Evolutionary conservation across 768 basidiomycete species (phyloP), one percentile per base, ranked within the genome.

Genomic region (Termitomyces sp.): DNA sequence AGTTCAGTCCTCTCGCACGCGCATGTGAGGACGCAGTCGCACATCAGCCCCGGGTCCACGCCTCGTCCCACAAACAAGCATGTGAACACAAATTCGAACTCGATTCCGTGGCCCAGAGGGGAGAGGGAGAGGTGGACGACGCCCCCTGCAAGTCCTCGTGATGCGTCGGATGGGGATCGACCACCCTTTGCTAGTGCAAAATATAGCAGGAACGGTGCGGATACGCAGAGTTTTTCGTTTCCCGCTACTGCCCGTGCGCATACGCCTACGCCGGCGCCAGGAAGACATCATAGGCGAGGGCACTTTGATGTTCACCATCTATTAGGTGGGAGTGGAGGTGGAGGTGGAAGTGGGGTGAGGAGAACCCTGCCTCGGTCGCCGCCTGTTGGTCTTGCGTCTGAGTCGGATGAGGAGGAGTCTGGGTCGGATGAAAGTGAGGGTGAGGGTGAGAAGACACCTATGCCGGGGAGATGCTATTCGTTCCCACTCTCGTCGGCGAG

Each of bases 201-300:
- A 37, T 37, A 37, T 5, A 43, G 23, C n/a, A 32, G 23, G n/a
- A 21, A 19, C 4, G 21, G 34, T 6, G 32, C 40, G 21, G 68
- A 72, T 34, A 48, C 54, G 45, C 70, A 74, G 42, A 71, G 71
- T 19, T 50, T 59, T 6, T 63, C 72, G 17, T 70, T 72, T 49
- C 59, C 64, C 23, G 51, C 69, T n/a, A 25, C 17, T 4, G 2
- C 21, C 17, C 40, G 14, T 14, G 25, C n/a, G 16, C 35, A 45
- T 14, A 23, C 4, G 7, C 43, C 21, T 12, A 27, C 56, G 19
- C 35, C 37, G 37, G 39, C 51, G 17, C 34, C 42, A n/a, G 49
- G 50, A n/a, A 63, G 84, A 52, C 77, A 84, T 59, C 87, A 87
- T 66, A 77, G 76, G 56, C 76, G 85, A 9, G 81, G 85, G 5